Evolutionary conservation across 305 asterid genomes (phyloP).

Genomic region (Stenogyne calaminthoides): DNA sequence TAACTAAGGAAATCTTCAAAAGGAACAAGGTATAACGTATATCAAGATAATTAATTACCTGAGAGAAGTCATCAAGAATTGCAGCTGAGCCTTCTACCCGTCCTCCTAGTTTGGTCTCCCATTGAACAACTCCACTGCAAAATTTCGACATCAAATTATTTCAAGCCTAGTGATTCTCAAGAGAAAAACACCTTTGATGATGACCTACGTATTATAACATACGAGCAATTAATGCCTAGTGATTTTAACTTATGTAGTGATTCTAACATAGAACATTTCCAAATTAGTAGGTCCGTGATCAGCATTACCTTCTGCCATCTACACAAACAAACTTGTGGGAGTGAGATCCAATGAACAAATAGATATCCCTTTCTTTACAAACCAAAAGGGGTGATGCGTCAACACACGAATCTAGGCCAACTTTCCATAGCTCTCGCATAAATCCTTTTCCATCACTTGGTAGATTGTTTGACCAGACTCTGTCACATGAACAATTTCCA

Average conservation of each 20-base stretch:
- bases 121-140: constrained; percentile 69
- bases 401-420: constrained; percentile 79
- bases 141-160: constrained; percentile 14
- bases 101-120: constrained; percentile 84
- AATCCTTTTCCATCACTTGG: constrained; percentile 47
- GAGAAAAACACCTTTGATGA: background rate
- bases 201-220: no score
- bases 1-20: constrained; percentile 18
- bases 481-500: constrained; percentile 36
- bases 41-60: constrained; percentile 50
- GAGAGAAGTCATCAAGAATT: constrained; percentile 73
- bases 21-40: constrained; percentile 16
- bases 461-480: constrained; percentile 41
- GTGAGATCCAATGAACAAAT: constrained; percentile 86
- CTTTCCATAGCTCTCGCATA: constrained; percentile 72
- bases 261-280: constrained; percentile 22
- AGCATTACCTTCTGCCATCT: constrained; percentile 66
- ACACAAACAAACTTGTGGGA: constrained; percentile 74
- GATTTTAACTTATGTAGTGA: background rate
- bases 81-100: constrained; percentile 92
- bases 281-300: constrained; percentile 23
- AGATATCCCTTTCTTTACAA: constrained; percentile 52
- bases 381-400: constrained; percentile 96
- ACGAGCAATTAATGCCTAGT: background rate
- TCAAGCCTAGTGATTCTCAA: background rate